Evolutionary conservation across 139 green algal genomes (phyloP), one percentile per base, ranked within the genome.

Genomic region (Haematococcus sp.): DNA sequence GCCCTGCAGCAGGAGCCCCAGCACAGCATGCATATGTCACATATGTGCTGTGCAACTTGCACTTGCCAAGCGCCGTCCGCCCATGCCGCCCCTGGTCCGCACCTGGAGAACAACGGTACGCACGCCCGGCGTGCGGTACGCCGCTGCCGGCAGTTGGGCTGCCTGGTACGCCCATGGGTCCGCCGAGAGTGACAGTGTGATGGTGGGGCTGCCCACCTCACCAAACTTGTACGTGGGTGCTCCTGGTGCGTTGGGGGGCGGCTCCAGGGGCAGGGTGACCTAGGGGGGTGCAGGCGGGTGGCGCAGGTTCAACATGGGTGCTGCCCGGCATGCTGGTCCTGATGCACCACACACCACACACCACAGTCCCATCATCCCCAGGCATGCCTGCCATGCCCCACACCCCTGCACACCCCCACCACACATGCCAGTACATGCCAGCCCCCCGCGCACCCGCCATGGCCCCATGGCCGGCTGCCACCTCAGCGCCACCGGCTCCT

Each of bases 101-200:
- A 58, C 66, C 68, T 88, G 83, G 44, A 88, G 54, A 46, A 88
- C 77, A 22, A 86, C 63, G 13, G 74, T 81, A 15, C 79, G 68
- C 2, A 49, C 60, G 1, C 64, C 69, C 0, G 65, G 59, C 15
- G 51, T 82, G 46, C 63, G 44, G 63, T 74, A 63, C 35, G 66
- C 27, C 13, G 27, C 16, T 16, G 68, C 20, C 25, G 54, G 68
- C 33, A 56, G 51, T 58, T 73, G 68, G 1, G 27, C 55, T 32
- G 56, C 19, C 22, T 43, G 16, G 59, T 79, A 85, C 16, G 76
- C 58, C 79, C 79, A 85, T 5, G 75, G 70, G 49, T 85, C 79
- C 1, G 74, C 35, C 3, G 69, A 79, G 16, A 85, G 46, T 25
- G 56, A 35, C 3, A 85, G 70, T 2, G 74, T 81, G 27, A 85